A percentile compares a stretch with the other conserved stretches of the same genome.
phyloP scores from a whole-genome alignment of 345 rosid species.

The Citrus cavaleriei region DNA sequence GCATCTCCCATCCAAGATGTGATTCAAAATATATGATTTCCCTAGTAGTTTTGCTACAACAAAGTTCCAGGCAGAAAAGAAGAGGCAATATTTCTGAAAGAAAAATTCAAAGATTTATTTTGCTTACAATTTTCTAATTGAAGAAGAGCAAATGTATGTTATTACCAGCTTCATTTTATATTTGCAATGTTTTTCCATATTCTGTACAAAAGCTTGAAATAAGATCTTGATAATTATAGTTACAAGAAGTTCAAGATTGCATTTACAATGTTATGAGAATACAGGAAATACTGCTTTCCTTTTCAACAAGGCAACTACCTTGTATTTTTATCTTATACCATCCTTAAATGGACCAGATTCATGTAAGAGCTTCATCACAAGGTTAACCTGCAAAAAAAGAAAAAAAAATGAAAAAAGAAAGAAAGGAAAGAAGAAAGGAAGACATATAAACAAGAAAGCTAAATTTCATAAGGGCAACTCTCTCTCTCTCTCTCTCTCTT shows the following conservation, averaged over 20 bases:
- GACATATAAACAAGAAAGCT: neutral
- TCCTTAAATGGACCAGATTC: constrained; percentile 91
- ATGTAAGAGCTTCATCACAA: constrained; percentile 60
- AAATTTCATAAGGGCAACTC: neutral
- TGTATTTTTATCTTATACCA: constrained; percentile 29
- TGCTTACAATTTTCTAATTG: too few species aligned
- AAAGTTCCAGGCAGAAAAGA: too few species aligned
- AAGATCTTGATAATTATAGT: neutral
- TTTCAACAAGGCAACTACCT: neutral
- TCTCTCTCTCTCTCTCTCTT: too few species aligned
- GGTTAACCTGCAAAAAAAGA: constrained; percentile 44
- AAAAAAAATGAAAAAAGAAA: neutral
- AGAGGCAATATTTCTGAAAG: too few species aligned
- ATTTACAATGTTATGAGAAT: neutral
- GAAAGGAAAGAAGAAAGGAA: neutral
- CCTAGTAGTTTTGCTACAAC: too few species aligned
- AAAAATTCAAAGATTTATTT: too few species aligned
- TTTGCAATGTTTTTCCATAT: neutral
- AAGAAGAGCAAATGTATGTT: too few species aligned
- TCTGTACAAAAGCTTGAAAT: constrained; percentile 2
- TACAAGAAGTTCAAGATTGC: neutral
- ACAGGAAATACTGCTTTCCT: neutral
- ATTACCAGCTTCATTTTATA: neutral
- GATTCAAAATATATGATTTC: too few species aligned
- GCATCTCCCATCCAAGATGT: too few species aligned